Evolutionary conservation across 768 basidiomycete genomes (phyloP).

Genomic region (Mrakia gelida): DNA sequence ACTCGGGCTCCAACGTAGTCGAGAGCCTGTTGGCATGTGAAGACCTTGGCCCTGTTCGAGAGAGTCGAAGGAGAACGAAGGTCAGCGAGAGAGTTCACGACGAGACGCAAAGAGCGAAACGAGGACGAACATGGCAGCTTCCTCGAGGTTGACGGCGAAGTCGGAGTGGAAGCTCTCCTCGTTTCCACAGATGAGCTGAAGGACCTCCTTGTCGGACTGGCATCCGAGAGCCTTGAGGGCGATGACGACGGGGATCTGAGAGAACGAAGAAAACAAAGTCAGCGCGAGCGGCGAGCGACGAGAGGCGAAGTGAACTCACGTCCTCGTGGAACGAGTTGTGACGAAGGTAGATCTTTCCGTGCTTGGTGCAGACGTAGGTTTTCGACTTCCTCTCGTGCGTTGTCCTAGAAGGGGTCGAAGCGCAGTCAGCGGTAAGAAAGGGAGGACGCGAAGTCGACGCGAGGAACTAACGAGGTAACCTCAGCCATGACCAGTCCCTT

Average conservation of each 20-base stretch:
- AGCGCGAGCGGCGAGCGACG: not conserved
- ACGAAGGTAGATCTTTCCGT: conserved; percentile 87
- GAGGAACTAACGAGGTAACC: conserved; percentile 77
- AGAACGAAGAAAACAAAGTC: not conserved
- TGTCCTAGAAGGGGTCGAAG: conserved; percentile 37
- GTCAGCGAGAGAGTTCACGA: conserved; percentile 5
- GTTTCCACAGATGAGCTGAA: conserved; percentile 86
- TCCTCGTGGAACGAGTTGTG: conserved; percentile 98
- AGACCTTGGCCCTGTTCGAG: conserved; percentile 50
- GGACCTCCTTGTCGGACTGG: conserved; percentile 95
- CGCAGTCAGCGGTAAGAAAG: conserved; percentile 40
- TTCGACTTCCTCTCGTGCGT: conserved; percentile 74
- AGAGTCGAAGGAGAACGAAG: conserved; percentile 5
- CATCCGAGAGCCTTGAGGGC: conserved; percentile 95
- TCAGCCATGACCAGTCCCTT: conserved; percentile 91
- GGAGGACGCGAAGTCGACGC: not conserved
- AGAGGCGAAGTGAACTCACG: conserved; percentile 13
- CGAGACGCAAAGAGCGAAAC: not conserved
- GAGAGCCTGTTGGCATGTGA: conserved; percentile 86
- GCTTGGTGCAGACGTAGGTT: conserved; percentile 93
- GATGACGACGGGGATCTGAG: conserved; percentile 77
- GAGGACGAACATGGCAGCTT: conserved; percentile 65
- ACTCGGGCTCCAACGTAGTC: conserved; percentile 93
- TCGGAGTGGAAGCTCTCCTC: conserved; percentile 79
- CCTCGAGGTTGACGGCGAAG: conserved; percentile 89